These are phyloP conservation scores for Nepenthes alata DNA, from an alignment of 179 eudicot species.

Conservation along the genomic window DNA sequence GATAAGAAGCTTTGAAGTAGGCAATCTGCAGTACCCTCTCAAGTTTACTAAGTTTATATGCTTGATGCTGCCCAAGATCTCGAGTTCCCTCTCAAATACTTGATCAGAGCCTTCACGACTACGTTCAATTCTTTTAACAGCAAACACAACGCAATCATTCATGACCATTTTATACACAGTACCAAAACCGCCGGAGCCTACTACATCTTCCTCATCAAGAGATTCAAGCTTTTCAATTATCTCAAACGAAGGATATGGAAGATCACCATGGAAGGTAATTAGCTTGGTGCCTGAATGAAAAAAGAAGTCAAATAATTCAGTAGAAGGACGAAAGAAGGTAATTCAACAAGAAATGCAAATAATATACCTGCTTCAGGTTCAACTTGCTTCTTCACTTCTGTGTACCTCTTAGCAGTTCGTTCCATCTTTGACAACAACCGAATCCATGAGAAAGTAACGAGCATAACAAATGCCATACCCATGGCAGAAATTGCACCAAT, in stretches of 20 bases:
- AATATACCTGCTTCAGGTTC: slow-evolving; percentile 51
- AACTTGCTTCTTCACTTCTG: slow-evolving; percentile 82
- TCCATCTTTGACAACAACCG: slow-evolving; percentile 78
- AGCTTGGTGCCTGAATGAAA: slow-evolving; percentile 54
- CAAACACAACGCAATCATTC: slow-evolving; percentile 93
- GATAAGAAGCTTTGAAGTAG: slow-evolving; percentile 78
- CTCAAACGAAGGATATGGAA: slow-evolving; percentile 80
- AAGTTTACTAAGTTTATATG: slow-evolving; percentile 83
- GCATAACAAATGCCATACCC: slow-evolving; percentile 43
- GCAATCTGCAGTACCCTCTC: slow-evolving; percentile 83
- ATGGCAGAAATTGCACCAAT: slow-evolving; percentile 58
- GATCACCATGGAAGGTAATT: slow-evolving; percentile 87
- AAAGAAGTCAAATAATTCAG: neutral
- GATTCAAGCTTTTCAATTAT: slow-evolving; percentile 84
- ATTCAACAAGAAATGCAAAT: neutral
- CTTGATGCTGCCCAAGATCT: slow-evolving; percentile 79
- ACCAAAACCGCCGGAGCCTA: slow-evolving; percentile 92
- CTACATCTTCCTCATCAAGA: slow-evolving; percentile 67
- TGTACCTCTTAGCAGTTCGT: slow-evolving; percentile 75
- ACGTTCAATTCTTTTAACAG: slow-evolving; percentile 79
- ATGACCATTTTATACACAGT: slow-evolving; percentile 90
- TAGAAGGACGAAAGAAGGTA: neutral
- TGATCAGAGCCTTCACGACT: slow-evolving; percentile 66
- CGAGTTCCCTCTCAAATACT: slow-evolving; percentile 79
- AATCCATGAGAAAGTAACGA: slow-evolving; percentile 61